These are phyloP conservation scores for Trichoderma sp. DNA, from an alignment of 2,329 filamentous ascomycete genomes.

Conservation along the genomic window DNA sequence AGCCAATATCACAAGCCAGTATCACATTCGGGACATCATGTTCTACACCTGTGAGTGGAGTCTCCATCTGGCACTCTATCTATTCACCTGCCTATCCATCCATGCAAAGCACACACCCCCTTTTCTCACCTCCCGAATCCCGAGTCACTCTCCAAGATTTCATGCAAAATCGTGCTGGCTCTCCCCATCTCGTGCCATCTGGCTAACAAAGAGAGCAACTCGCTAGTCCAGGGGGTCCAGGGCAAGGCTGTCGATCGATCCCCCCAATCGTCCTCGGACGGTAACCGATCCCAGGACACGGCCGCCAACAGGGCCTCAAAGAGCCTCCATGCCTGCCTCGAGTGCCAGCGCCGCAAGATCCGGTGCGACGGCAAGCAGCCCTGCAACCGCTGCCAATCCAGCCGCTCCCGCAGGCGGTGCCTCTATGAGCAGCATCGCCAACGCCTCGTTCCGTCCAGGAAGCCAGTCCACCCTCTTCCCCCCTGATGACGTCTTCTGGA, in stretches of 20 bases:
- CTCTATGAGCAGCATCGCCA: slow-evolving; percentile 81
- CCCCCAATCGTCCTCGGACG: slow-evolving; percentile 28
- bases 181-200: not conserved
- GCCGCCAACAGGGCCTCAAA: slow-evolving; percentile 54
- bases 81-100: not conserved
- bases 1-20: not conserved
- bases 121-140: not conserved
- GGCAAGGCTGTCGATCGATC: slow-evolving; percentile 13
- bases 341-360: slow-evolving; percentile 80
- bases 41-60: slow-evolving; percentile 24
- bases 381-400: slow-evolving; percentile 80
- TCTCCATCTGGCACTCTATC: not conserved
- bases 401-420: slow-evolving; percentile 76
- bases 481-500: not conserved
- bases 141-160: not conserved
- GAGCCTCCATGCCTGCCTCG: slow-evolving; percentile 68
- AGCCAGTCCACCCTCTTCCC: slow-evolving; percentile 53
- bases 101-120: not conserved
- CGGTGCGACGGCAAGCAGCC: slow-evolving; percentile 81
- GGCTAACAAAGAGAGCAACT: not conserved
- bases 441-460: slow-evolving; percentile 74
- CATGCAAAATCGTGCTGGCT: too few species aligned
- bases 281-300: slow-evolving; percentile 44
- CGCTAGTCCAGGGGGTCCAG: slow-evolving; percentile 20
- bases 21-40: slow-evolving; percentile 7